These are phyloP conservation scores for Thuidium tamariscinum DNA, from an alignment of 225 moss, liverwort and hornwort species.

Conservation along the genomic window DNA sequence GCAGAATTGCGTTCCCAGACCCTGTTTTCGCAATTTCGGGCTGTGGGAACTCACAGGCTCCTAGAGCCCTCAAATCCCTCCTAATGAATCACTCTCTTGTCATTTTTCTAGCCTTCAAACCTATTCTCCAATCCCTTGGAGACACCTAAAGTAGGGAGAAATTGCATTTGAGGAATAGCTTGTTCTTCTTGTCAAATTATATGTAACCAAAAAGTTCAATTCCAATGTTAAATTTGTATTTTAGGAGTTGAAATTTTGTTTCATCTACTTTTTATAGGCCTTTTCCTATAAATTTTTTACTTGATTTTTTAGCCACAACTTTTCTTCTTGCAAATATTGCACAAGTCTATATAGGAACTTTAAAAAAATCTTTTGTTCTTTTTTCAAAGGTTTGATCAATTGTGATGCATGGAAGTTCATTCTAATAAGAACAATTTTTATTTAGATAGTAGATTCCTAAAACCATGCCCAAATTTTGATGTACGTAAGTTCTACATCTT, in stretches of 20 bases:
- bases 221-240: neutral
- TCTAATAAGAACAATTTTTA: neutral
- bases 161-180: no score
- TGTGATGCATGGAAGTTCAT: accelerated
- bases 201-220: neutral
- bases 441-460: neutral
- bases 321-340: neutral
- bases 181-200: neutral
- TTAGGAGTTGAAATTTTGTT: accelerated
- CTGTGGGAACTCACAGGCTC: no score
- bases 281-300: accelerated
- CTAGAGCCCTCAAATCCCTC: no score
- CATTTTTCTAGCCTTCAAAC: neutral
- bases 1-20: no score
- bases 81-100: neutral
- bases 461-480: no score
- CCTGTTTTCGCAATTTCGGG: no score
- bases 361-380: neutral
- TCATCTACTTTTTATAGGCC: neutral
- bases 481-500: neutral
- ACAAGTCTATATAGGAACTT: neutral
- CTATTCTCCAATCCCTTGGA: accelerated
- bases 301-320: no score
- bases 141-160: accelerated
- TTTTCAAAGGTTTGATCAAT: neutral